Evolutionary conservation across 306 rosid genomes (phyloP).

Genomic region (cucumber (Cucumis sativus)): DNA sequence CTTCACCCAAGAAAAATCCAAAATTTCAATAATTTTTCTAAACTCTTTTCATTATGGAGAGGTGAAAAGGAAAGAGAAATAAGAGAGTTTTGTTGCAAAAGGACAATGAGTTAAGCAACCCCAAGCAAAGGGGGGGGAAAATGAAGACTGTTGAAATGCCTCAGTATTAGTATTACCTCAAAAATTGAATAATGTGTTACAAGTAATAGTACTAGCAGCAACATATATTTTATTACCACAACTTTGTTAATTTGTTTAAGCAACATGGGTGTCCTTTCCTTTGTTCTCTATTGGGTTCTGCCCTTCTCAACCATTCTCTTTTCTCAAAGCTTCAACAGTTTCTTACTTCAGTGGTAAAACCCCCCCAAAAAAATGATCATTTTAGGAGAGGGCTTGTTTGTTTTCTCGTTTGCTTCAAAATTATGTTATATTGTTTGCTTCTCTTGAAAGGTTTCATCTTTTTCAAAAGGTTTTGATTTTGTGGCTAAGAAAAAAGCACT

Average conservation of each 20-base stretch:
- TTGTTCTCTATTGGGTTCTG: background rate
- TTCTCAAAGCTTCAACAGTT: background rate
- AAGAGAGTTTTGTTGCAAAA: slow-evolving; percentile 8
- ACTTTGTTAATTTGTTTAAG: no score
- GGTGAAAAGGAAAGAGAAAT: no score
- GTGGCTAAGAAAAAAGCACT: background rate
- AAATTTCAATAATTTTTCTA: background rate
- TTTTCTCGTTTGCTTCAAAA: background rate
- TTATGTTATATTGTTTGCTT: background rate
- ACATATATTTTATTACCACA: background rate
- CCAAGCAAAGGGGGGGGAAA: slow-evolving; percentile 16
- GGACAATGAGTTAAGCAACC: slow-evolving; percentile 9
- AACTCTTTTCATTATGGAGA: background rate
- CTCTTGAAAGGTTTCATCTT: background rate
- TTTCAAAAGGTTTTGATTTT: background rate
- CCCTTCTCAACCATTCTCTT: background rate
- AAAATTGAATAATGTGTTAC: slow-evolving; percentile 27
- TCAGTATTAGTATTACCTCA: background rate
- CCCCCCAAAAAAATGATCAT: background rate
- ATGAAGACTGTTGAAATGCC: slow-evolving; percentile 14
- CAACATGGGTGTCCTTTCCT: background rate
- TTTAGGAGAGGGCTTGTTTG: background rate
- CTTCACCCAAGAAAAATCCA: background rate
- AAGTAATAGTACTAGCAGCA: background rate
- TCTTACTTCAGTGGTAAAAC: background rate